These are phyloP conservation scores for Exophiala dermatitidis DNA, from an alignment of 2,329 filamentous ascomycete species.

Conservation along the genomic window DNA sequence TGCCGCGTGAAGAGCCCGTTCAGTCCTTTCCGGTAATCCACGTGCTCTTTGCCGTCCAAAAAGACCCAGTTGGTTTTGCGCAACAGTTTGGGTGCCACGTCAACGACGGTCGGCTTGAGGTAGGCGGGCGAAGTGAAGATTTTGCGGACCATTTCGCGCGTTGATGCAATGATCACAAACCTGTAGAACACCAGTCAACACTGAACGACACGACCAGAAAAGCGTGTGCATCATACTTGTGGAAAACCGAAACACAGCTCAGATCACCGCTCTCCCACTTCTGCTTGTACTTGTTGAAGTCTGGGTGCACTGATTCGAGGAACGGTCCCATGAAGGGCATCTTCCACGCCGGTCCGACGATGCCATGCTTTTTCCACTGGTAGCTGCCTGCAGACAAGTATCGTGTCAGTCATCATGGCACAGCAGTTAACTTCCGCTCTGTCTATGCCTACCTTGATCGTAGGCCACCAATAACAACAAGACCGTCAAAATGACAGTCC, in stretches of 20 bases:
- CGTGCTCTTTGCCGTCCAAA: slow-evolving; percentile 86
- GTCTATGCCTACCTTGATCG: slow-evolving; percentile 68
- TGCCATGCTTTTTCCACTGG: slow-evolving; percentile 65
- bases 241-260: slow-evolving; percentile 97
- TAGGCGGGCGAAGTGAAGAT: slow-evolving; percentile 89
- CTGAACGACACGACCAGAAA: background rate
- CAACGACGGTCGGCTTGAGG: slow-evolving; percentile 94
- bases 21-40: slow-evolving; percentile 94
- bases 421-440: background rate
- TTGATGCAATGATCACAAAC: slow-evolving; percentile 94
- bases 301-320: slow-evolving; percentile 81
- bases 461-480: slow-evolving; percentile 68
- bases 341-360: slow-evolving; percentile 68
- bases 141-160: slow-evolving; percentile 90
- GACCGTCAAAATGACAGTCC: slow-evolving; percentile 63
- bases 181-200: slow-evolving; percentile 39
- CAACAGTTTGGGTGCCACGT: slow-evolving; percentile 86
- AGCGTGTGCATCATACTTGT: slow-evolving; percentile 62
- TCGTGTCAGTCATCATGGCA: slow-evolving; percentile 15
- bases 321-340: slow-evolving; percentile 92
- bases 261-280: slow-evolving; percentile 90
- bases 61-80: slow-evolving; percentile 94
- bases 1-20: slow-evolving; percentile 90
- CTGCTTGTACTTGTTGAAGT: slow-evolving; percentile 80
- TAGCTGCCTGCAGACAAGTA: slow-evolving; percentile 56